A percentile compares a stretch with the other conserved stretches of the same genome.
These are phyloP conservation scores for Sphenostylis stenocarpa DNA, from an alignment of 306 rosid species.

Conservation along the genomic window DNA sequence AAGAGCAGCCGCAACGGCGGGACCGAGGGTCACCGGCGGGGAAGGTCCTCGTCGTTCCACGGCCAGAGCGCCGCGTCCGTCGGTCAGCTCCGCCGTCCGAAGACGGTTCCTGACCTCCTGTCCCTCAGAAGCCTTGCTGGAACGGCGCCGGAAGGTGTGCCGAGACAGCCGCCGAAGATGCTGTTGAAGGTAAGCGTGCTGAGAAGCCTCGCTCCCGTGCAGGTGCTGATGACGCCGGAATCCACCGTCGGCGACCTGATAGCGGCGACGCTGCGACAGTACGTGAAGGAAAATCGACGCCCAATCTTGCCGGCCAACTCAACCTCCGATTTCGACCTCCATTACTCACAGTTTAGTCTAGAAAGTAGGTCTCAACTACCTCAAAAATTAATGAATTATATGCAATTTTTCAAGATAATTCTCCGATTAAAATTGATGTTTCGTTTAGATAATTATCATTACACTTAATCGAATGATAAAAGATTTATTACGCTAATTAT, in stretches of 20 bases:
- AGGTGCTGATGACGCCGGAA: constrained; percentile 60
- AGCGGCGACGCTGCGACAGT: constrained; percentile 49
- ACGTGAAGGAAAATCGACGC: constrained; percentile 78
- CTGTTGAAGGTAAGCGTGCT: constrained; percentile 75
- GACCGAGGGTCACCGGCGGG: constrained; percentile 48
- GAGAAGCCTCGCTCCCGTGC: constrained; percentile 78
- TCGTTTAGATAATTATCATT: too few relatives aligned
- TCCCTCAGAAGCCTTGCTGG: constrained; percentile 20
- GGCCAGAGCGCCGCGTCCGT: constrained; percentile 15
- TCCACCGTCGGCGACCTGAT: constrained; percentile 61
- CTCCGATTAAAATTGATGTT: too few relatives aligned
- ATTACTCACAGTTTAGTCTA: constrained; percentile 91
- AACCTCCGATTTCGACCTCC: constrained; percentile 64
- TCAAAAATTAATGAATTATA: background rate
- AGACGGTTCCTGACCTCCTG: constrained; percentile 59
- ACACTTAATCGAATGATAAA: too few relatives aligned
- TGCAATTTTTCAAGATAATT: background rate
- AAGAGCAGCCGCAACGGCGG: constrained; percentile 40
- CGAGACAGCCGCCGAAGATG: constrained; percentile 64
- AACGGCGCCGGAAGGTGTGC: constrained; percentile 32
- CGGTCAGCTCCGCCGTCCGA: constrained; percentile 64
- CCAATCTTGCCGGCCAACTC: constrained; percentile 54
- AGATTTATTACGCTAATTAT: too few relatives aligned
- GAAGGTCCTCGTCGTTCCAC: constrained; percentile 66
- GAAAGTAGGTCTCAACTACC: constrained; percentile 57